Evolutionary conservation across 2,329 filamentous ascomycete species (phyloP), one percentile per base, ranked within the genome.

Genomic region (Aspergillus eucalypticola): DNA sequence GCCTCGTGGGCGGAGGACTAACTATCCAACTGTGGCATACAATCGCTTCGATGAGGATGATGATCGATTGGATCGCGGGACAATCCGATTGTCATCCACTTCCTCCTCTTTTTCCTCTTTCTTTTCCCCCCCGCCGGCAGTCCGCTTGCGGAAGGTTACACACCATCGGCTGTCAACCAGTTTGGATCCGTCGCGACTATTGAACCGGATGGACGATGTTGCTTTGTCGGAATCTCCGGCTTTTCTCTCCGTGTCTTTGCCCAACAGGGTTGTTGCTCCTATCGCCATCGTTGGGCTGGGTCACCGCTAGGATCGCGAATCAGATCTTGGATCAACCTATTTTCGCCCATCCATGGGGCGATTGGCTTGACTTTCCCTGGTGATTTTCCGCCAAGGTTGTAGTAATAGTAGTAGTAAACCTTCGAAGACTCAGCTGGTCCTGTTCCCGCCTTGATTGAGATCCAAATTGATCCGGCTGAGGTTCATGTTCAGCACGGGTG

Each of bases 71-170:
- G 25, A 23, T 19, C 23, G 27, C 19, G 27, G 29, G 46, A 51
- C 32, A 58, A 48, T 53, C 48, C 41, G 25, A 60, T 53, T 48
- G 46, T 56, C 54, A 15, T 8, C n/a, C 53, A 35, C 32, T 35
- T 13, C 11, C 10, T 5, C 29, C 32, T 35, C 32, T 4, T 11
- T 13, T 5, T 15, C 11, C 11, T 35, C 32, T 13, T 13, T 35
- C n/a, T n/a, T n/a, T n/a, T n/a, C n/a, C n/a, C 11, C 32, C 11
- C 32, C 50, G 51, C 13, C 6, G 19, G 29, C 5, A 23, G 21
- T 41, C 25, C 52, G 23, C 25, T 39, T 62, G 48, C 6, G 60
- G 60, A 62, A 60, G 51, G 54, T 60, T 57, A 58, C 58, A 62
- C 50, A 50, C 56, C 52, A 59, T 48, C 54, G 55, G 49, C 54